A percentile compares a stretch with the other conserved stretches of the same genome.
phyloP scores from a whole-genome alignment of 164 flowering plant genomes.

The Stephania cephalantha region DNA sequence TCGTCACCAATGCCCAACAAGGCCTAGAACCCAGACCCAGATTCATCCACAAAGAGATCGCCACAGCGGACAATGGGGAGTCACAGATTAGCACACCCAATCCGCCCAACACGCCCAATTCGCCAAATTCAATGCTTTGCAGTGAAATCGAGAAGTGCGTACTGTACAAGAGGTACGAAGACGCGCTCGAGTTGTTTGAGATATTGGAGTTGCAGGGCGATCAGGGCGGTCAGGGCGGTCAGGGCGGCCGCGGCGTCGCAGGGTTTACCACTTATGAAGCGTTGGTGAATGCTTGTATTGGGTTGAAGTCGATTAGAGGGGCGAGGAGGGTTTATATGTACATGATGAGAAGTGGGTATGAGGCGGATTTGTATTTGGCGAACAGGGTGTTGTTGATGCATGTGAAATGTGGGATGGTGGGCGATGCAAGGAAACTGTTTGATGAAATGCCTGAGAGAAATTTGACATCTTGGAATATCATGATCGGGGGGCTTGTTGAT shows the following conservation, averaged over 20 bases:
- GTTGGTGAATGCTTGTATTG: constrained; percentile 47
- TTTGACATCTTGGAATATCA: constrained; percentile 44
- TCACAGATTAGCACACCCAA: constrained; percentile 12
- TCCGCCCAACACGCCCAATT: constrained; percentile 10
- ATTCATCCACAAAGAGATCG: constrained; percentile 11
- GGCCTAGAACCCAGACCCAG: constrained; percentile 42
- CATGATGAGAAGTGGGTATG: constrained; percentile 35
- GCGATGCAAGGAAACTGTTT: constrained; percentile 45
- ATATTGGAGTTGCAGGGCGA: constrained; percentile 30
- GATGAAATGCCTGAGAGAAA: constrained; percentile 54
- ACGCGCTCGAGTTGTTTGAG: constrained; percentile 58
- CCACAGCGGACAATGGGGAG: not conserved
- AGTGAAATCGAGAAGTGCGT: constrained; percentile 26
- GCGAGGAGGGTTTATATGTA: constrained; percentile 37
- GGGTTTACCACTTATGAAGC: constrained; percentile 41
- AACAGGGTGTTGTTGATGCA: constrained; percentile 56
- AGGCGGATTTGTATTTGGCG: constrained; percentile 40
- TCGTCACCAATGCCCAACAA: constrained; percentile 25
- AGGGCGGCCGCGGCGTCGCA: constrained; percentile 22
- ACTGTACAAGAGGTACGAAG: constrained; percentile 26
- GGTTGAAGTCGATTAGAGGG: constrained; percentile 40
- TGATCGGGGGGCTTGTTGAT: constrained; percentile 45
- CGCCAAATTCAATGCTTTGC: constrained; percentile 7
- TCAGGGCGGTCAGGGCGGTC: constrained; percentile 14
- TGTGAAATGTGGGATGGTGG: constrained; percentile 58